Evolutionary conservation across 768 basidiomycete genomes (phyloP).

Genomic region (Termitomyces heimii): DNA sequence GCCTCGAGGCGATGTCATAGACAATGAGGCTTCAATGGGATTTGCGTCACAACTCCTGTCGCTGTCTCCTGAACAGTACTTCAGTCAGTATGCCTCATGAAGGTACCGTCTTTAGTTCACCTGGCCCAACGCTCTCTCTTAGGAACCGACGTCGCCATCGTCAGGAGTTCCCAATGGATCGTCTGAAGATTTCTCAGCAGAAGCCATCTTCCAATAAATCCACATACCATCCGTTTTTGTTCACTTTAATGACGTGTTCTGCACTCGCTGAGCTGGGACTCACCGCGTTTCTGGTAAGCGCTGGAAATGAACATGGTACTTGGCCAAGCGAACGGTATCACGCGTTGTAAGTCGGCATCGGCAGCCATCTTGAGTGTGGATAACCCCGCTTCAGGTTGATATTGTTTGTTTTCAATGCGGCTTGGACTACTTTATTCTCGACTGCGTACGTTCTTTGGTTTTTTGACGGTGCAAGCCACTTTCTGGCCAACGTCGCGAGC

Average conservation of each 20-base stretch:
- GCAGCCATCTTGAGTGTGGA: background rate
- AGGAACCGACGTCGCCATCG: background rate
- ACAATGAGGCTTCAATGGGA: background rate
- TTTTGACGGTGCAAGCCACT: conserved; percentile 55
- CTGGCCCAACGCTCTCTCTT: background rate
- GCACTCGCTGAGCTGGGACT: conserved; percentile 72
- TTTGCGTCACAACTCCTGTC: background rate
- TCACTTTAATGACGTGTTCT: conserved; percentile 57
- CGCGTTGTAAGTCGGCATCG: conserved; percentile 41
- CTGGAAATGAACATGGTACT: conserved; percentile 54
- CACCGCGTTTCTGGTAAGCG: conserved; percentile 65
- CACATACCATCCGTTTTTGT: conserved; percentile 58
- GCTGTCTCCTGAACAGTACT: background rate
- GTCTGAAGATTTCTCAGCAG: conserved; percentile 3
- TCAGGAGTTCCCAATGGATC: conserved; percentile 7
- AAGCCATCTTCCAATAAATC: conserved; percentile 38
- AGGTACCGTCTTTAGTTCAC: background rate
- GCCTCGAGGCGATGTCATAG: background rate
- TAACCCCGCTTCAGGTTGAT: conserved; percentile 34
- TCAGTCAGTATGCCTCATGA: conserved; percentile 3
- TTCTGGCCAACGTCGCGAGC: conserved; percentile 73
- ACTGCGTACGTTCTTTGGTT: conserved; percentile 69
- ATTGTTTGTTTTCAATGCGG: conserved; percentile 55
- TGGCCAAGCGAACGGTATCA: conserved; percentile 64
- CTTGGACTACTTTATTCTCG: conserved; percentile 73